A percentile compares a stretch with the other conserved stretches of the same genome.
Evolutionary conservation across 495 filamentous ascomycete species (phyloP).

Genomic region (Talaromyces wortmannii): DNA sequence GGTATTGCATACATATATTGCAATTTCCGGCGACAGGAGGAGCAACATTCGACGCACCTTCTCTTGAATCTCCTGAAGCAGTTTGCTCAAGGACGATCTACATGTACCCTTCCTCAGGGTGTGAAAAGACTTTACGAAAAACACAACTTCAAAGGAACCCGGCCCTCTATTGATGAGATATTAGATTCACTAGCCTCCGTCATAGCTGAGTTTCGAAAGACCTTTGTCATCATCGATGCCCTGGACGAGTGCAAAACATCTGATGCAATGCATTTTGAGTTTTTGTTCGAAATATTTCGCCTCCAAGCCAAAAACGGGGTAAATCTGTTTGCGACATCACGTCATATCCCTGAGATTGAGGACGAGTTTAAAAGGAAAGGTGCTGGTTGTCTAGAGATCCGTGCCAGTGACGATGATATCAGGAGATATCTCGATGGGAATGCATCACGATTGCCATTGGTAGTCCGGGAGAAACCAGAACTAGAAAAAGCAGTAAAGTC

Average conservation of each 20-base stretch:
- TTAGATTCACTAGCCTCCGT: constrained; percentile 17
- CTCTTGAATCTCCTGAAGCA: constrained; percentile 20
- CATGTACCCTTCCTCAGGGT: not conserved
- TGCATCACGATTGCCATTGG: not conserved
- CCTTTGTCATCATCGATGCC: constrained; percentile 25
- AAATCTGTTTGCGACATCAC: constrained; percentile 28
- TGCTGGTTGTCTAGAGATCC: constrained; percentile 21
- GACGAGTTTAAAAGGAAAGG: not conserved
- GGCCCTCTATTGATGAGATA: constrained; percentile 21
- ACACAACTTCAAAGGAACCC: constrained; percentile 7
- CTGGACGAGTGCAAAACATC: constrained; percentile 36
- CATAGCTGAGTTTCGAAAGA: constrained; percentile 8
- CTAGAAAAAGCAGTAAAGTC: not conserved
- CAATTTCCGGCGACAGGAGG: constrained; percentile 11
- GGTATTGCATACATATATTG: constrained; percentile 27
- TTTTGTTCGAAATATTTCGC: constrained; percentile 9
- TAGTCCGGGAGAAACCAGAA: not conserved
- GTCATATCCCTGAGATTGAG: constrained; percentile 11
- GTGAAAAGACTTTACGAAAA: constrained; percentile 7
- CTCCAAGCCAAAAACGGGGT: constrained; percentile 13
- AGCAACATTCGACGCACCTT: constrained; percentile 8
- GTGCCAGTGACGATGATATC: constrained; percentile 27
- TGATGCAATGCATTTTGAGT: not conserved
- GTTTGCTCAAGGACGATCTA: constrained; percentile 9
- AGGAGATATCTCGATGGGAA: constrained; percentile 16